Evolutionary conservation across 225 moss, liverwort and hornwort genomes (phyloP), one percentile per base, ranked within the genome.

Genomic region (Polytrichum formosum): DNA sequence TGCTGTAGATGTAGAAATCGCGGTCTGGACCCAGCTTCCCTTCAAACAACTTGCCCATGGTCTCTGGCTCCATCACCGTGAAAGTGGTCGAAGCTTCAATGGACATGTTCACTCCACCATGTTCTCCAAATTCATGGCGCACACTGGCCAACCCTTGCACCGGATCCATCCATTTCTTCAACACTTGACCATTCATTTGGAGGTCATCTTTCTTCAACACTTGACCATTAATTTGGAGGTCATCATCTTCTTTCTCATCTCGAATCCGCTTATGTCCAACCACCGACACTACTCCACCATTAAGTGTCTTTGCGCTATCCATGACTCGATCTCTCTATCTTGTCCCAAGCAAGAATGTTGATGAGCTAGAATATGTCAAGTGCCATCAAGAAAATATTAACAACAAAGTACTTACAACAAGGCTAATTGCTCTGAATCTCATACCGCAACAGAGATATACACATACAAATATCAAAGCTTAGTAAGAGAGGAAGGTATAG

Each of bases 21-120:
- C 84, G 79, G 54, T 89, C 89, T 4, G 90, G 87, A 22, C 89
- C 89, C 8, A 89, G 89, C 74, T 79, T 67, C 70, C 89, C 89
- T 66, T 71, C 72, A 67, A 86, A 89, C 77, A 89, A 28, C 77
- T 89, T 89, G 77, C 81, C 65, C 89, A 86, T 89, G 7, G 89
- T 89, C 89, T 89, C 89, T 31, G 89, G 89, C 56, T 89, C 89
- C 89, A 89, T 83, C 30, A 89, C 89, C 7, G 89, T 89, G 54
- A 89, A 89, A 65, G 89, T 86, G 53, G 89, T 78, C 9, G 89
- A 89, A 8, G 89, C 89, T 79, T 89, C 89, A 55, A 89, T 89
- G 6, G 89, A 89, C 89, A 89, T 86, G 53, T 89, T 89, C 28
- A 89, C 89, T 54, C 89, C 89, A n/a, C 89, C 89, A 71, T 89